Conservation (phyloP, 1,284 basidiomycete species). For the Cutaneotrichosporon mucoides region DNA sequence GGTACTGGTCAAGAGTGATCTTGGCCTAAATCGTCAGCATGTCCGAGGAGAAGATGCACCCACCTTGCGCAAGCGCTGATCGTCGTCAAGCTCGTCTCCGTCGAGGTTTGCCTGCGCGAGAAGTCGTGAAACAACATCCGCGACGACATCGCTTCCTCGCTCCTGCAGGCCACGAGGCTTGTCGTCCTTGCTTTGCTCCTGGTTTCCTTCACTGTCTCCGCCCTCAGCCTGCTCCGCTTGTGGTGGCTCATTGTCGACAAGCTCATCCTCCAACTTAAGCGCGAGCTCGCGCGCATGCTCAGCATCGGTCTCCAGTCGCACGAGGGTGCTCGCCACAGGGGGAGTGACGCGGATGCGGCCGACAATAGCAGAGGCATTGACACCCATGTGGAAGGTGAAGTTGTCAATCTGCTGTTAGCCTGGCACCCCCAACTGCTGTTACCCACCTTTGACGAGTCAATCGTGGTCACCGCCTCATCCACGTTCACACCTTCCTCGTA, state of each 20-base stretch:
- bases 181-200: conserved; percentile 12
- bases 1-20: conserved; percentile 38
- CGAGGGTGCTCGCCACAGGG: conserved; percentile 71
- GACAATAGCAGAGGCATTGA: conserved; percentile 72
- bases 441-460: conserved; percentile 76
- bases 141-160: conserved; percentile 41
- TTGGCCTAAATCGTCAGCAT: conserved; percentile 32
- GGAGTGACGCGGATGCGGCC: conserved; percentile 73
- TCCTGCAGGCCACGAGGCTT: conserved; percentile 25
- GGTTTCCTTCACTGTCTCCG: conserved; percentile 30
- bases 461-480: conserved; percentile 61
- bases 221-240: conserved; percentile 29
- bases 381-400: conserved; percentile 83
- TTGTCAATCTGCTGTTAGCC: conserved; percentile 67
- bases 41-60: neutral
- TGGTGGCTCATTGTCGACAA: conserved; percentile 42
- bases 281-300: conserved; percentile 67
- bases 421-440: no score
- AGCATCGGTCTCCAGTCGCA: conserved; percentile 72
- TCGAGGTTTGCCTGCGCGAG: conserved; percentile 28
- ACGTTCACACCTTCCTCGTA: conserved; percentile 81
- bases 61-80: conserved; percentile 30
- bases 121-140: conserved; percentile 33
- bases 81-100: conserved; percentile 32
- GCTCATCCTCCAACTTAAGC: conserved; percentile 62